Percentiles rank a stretch among this genome's conserved stretches.
phyloP scores from a whole-genome alignment of 768 basidiomycete species.

The Galerina sulciceps region DNA sequence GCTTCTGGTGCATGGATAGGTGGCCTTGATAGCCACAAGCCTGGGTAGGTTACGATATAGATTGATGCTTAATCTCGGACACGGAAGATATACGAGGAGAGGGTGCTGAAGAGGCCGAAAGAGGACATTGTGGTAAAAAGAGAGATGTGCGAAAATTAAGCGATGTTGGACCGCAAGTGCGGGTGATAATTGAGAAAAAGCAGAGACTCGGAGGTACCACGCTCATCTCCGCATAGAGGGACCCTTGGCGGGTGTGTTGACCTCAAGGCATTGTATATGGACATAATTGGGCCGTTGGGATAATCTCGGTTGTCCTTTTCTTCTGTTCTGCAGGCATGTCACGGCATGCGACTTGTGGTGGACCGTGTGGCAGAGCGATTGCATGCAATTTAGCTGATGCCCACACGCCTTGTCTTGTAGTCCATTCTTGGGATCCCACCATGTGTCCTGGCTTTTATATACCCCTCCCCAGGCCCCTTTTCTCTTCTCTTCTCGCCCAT shows the following conservation, averaged over 20 bases:
- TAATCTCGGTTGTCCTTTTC: slow-evolving; percentile 13
- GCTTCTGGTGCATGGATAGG: neutral
- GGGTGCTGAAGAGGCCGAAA: neutral
- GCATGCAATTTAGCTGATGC: slow-evolving; percentile 24
- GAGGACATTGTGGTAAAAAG: neutral
- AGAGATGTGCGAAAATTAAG: neutral
- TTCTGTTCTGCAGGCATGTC: slow-evolving; percentile 30
- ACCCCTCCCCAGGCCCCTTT: slow-evolving; percentile 26
- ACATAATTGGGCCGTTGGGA: slow-evolving; percentile 5
- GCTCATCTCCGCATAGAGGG: slow-evolving; percentile 36
- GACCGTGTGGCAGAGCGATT: slow-evolving; percentile 15
- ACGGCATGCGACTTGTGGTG: slow-evolving; percentile 6
- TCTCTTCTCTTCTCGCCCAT: slow-evolving; percentile 43
- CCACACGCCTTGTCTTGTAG: slow-evolving; percentile 35
- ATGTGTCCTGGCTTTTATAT: slow-evolving; percentile 50
- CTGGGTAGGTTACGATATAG: neutral
- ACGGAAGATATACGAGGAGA: neutral
- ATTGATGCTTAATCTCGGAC: neutral
- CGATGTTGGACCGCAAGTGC: neutral
- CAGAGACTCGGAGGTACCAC: slow-evolving; percentile 31
- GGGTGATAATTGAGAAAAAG: neutral
- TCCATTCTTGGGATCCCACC: slow-evolving; percentile 33
- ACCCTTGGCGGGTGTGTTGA: neutral
- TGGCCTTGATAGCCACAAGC: neutral
- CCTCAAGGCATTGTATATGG: neutral